A percentile compares a stretch with the other conserved stretches of the same genome.
phyloP scores from a whole-genome alignment of 1,139 yeast genomes.

The Yamadazyma sp. region DNA sequence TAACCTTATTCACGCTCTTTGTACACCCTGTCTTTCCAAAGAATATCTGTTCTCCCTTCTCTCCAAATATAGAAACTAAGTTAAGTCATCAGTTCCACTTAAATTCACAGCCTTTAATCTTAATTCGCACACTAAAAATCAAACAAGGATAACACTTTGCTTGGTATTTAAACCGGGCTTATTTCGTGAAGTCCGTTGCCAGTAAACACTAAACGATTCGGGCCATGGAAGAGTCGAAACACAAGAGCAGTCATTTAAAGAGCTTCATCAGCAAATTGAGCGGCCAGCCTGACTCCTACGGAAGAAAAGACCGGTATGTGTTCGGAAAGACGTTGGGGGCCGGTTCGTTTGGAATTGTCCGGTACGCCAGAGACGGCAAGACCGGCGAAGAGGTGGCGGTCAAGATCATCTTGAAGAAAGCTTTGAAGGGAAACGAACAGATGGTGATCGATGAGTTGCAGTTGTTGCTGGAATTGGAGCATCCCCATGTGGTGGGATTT shows the following conservation, averaged over 20 bases:
- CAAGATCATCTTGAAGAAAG: constrained; percentile 80
- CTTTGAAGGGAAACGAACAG: constrained; percentile 70
- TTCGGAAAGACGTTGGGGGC: constrained; percentile 87
- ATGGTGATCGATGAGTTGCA: constrained; percentile 74
- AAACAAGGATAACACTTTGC: not conserved
- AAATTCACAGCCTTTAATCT: constrained; percentile 1
- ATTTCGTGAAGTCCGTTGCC: too few relatives aligned
- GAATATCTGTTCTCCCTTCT: too few relatives aligned
- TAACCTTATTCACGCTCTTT: too few relatives aligned
- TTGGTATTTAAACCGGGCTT: not conserved
- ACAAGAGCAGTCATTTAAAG: constrained; percentile 24
- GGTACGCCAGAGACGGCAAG: constrained; percentile 62
- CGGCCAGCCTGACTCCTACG: constrained; percentile 74
- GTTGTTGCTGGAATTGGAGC: constrained; percentile 63
- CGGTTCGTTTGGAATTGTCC: constrained; percentile 87
- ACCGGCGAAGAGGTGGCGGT: constrained; percentile 79
- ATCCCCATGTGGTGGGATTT: constrained; percentile 81
- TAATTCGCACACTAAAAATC: not conserved
- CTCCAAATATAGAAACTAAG: not conserved
- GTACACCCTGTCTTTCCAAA: too few relatives aligned
- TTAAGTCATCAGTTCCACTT: not conserved
- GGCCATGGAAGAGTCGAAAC: not conserved
- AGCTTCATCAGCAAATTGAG: constrained; percentile 51
- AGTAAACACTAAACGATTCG: too few relatives aligned
- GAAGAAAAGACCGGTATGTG: constrained; percentile 61